phyloP scores from a whole-genome alignment of 1,139 yeast species.

The Saccharomycopsis hybrid region DNA sequence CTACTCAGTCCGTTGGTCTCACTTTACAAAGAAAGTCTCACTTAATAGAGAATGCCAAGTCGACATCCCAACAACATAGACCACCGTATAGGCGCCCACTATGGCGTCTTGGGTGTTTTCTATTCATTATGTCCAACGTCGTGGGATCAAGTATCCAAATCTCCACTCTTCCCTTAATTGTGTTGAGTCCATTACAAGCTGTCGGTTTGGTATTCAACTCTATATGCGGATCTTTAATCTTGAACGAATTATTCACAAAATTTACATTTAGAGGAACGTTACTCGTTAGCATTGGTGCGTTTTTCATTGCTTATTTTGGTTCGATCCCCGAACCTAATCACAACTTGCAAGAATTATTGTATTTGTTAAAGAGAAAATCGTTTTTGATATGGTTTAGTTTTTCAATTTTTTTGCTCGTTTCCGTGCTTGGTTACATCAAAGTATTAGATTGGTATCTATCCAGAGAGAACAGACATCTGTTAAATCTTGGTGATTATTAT shows the following conservation, averaged over 20 bases:
- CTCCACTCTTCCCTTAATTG: conserved; percentile 73
- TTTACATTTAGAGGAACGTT: conserved; percentile 59
- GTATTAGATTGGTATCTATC: not conserved
- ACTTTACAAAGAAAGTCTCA: conserved; percentile 82
- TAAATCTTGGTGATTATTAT: too few species aligned
- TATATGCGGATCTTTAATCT: conserved; percentile 59
- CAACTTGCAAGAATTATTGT: conserved; percentile 39
- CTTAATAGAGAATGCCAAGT: conserved; percentile 32
- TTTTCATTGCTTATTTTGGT: conserved; percentile 72
- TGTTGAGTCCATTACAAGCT: conserved; percentile 79
- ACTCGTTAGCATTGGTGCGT: conserved; percentile 68
- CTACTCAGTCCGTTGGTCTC: conserved; percentile 76
- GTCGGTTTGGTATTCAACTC: conserved; percentile 84
- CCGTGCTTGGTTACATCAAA: conserved; percentile 9
- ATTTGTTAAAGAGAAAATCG: conserved; percentile 33
- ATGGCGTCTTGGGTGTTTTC: conserved; percentile 70
- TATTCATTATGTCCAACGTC: conserved; percentile 69
- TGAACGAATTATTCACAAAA: conserved; percentile 61
- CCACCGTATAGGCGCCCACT: conserved; percentile 51
- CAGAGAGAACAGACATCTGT: too few species aligned
- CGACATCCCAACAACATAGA: conserved; percentile 24
- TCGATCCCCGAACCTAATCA: conserved; percentile 47
- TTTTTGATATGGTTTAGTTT: conserved; percentile 42
- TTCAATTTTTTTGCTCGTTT: conserved; percentile 8
- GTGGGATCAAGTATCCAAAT: conserved; percentile 81